Evolutionary conservation across 371 early-diverging fungal species (phyloP).

Genomic region (Saksenaea vasiformis): DNA sequence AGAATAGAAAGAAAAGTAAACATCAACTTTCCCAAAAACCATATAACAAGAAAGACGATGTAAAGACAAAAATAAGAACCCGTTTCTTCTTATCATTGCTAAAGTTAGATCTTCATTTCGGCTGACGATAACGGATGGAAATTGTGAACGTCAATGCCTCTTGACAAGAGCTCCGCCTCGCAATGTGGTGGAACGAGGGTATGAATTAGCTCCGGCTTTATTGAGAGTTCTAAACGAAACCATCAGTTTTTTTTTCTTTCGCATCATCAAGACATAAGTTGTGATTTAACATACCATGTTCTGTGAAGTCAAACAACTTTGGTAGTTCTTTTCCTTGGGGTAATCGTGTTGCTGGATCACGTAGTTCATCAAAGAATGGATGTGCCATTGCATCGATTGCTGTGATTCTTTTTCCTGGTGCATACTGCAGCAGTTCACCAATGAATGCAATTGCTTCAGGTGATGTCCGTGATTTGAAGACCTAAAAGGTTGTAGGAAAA

Average conservation of each 20-base stretch:
- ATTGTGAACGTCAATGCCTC: slow-evolving; percentile 46
- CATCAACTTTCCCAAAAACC: slow-evolving; percentile 4
- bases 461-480: slow-evolving; percentile 83
- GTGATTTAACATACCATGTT: slow-evolving; percentile 61
- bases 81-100: slow-evolving; percentile 6
- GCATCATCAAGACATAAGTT: background rate
- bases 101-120: slow-evolving; percentile 32
- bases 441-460: slow-evolving; percentile 92
- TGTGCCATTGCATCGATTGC: slow-evolving; percentile 95
- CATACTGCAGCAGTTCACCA: slow-evolving; percentile 89
- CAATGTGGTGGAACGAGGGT: slow-evolving; percentile 66
- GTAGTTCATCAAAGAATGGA: slow-evolving; percentile 96
- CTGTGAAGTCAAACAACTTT: slow-evolving; percentile 88
- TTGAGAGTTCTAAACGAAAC: slow-evolving; percentile 41
- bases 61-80: background rate
- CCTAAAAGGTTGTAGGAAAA: slow-evolving; percentile 34
- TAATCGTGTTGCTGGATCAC: slow-evolving; percentile 80
- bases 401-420: slow-evolving; percentile 87
- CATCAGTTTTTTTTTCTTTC: background rate
- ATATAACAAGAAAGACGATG: background rate
- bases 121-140: slow-evolving; percentile 41
- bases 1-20: background rate
- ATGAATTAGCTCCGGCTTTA: slow-evolving; percentile 55
- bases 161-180: slow-evolving; percentile 52
- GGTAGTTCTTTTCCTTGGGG: slow-evolving; percentile 84